These are phyloP conservation scores for Aspergillus arachidicola DNA, from an alignment of 2,329 filamentous ascomycete genomes.

Conservation along the genomic window DNA sequence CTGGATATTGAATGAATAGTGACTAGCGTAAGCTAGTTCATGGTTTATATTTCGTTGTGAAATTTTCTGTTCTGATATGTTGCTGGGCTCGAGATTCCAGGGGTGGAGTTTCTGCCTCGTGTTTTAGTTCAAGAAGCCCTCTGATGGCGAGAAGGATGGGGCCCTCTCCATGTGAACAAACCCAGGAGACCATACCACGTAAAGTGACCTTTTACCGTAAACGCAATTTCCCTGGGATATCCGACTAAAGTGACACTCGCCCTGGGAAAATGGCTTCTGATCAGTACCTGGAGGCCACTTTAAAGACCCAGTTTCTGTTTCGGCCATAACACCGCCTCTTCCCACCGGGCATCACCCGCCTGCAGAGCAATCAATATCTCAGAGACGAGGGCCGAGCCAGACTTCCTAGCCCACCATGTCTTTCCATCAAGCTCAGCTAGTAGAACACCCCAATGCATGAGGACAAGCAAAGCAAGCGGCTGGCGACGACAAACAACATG, in stretches of 20 bases:
- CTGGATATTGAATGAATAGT: too few relatives aligned
- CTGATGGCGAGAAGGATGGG: too few relatives aligned
- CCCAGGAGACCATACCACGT: too few relatives aligned
- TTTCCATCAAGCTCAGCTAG: slow-evolving; percentile 34
- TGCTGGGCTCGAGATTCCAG: too few relatives aligned
- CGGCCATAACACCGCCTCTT: slow-evolving; percentile 33
- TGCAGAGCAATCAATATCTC: slow-evolving; percentile 29
- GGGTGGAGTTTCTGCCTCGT: too few relatives aligned
- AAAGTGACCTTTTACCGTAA: not conserved
- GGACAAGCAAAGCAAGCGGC: slow-evolving; percentile 34
- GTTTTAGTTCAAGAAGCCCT: too few relatives aligned
- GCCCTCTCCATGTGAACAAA: too few relatives aligned
- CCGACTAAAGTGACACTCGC: not conserved
- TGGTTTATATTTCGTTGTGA: too few relatives aligned
- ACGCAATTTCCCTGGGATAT: not conserved
- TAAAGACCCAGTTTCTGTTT: slow-evolving; percentile 31
- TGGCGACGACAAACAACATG: slow-evolving; percentile 32
- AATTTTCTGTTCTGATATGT: too few relatives aligned
- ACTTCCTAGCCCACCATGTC: slow-evolving; percentile 40
- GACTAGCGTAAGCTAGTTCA: too few relatives aligned
- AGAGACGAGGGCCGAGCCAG: slow-evolving; percentile 32
- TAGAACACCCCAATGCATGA: slow-evolving; percentile 41
- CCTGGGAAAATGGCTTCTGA: not conserved
- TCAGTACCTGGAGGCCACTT: not conserved
- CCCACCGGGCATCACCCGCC: slow-evolving; percentile 26